These are phyloP conservation scores for Fusarium metavorans DNA, from an alignment of 2,329 filamentous ascomycete genomes.

Conservation along the genomic window DNA sequence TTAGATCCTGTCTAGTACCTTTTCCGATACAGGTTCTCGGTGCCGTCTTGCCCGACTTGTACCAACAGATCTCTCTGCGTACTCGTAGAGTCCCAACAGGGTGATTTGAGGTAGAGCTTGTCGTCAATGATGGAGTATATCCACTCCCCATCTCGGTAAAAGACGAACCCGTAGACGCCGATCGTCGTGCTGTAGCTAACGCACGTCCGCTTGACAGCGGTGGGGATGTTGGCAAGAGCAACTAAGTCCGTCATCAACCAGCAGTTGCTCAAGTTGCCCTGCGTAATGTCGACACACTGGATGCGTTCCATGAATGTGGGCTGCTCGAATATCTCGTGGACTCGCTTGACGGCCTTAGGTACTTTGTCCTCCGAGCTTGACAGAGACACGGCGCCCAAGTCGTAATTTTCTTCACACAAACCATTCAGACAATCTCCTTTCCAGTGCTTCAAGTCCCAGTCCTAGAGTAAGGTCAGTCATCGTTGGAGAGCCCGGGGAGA, in stretches of 20 bases:
- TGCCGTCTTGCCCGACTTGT: no score
- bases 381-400: conserved; percentile 59
- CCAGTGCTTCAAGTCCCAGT: conserved; percentile 76
- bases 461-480: conserved; percentile 33
- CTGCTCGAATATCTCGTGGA: conserved; percentile 80
- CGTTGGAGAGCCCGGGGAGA: neutral
- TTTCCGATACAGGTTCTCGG: no score
- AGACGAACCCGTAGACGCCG: neutral
- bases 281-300: conserved; percentile 79
- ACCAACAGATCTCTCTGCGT: no score
- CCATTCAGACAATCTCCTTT: conserved; percentile 67
- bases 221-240: conserved; percentile 79
- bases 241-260: conserved; percentile 85
- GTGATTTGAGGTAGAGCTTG: no score
- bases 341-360: conserved; percentile 81
- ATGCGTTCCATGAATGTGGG: conserved; percentile 76
- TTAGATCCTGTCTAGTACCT: no score
- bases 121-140: neutral
- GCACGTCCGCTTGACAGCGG: conserved; percentile 79
- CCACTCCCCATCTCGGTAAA: neutral
- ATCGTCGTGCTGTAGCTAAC: conserved; percentile 71
- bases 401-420: conserved; percentile 64
- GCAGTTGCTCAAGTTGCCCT: conserved; percentile 81
- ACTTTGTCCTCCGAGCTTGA: conserved; percentile 61
- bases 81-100: no score